phyloP scores from a whole-genome alignment of 2,329 filamentous ascomycete genomes.

The Gaeumannomyces sp. region DNA sequence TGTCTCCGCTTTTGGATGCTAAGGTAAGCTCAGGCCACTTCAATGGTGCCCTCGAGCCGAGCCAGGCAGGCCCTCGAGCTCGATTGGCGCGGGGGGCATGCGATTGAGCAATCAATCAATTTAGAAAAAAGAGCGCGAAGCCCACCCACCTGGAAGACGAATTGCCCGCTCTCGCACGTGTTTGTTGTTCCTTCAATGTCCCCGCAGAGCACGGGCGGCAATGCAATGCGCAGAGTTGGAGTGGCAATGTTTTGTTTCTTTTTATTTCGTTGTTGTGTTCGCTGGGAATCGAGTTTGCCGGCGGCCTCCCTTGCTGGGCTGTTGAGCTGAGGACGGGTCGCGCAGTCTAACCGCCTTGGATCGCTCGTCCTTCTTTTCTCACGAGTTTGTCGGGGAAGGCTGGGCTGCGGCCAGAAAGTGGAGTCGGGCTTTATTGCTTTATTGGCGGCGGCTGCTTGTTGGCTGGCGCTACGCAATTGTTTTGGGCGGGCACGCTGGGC shows the following conservation, averaged over 20 bases:
- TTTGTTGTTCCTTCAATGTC: too few relatives aligned
- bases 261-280: too few relatives aligned
- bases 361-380: not conserved
- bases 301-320: too few relatives aligned
- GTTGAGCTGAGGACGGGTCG: too few relatives aligned
- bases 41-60: not conserved
- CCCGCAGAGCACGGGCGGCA: too few relatives aligned
- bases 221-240: too few relatives aligned
- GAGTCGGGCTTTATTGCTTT: not conserved
- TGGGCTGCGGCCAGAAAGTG: not conserved
- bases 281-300: too few relatives aligned
- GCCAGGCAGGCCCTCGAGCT: too few relatives aligned
- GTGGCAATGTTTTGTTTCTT: too few relatives aligned
- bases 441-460: not conserved
- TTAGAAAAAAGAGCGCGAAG: not conserved
- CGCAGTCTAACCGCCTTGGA: too few relatives aligned
- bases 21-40: not conserved
- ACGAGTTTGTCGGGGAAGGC: not conserved
- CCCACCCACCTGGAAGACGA: too few relatives aligned
- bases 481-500: not conserved
- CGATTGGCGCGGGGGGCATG: not conserved
- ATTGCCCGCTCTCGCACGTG: too few relatives aligned
- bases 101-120: not conserved
- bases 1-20: not conserved
- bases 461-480: not conserved